Percentiles rank a stretch among this genome's conserved stretches.
Conservation (phyloP, 441 rosid species). For the Sinapis alba region DNA sequence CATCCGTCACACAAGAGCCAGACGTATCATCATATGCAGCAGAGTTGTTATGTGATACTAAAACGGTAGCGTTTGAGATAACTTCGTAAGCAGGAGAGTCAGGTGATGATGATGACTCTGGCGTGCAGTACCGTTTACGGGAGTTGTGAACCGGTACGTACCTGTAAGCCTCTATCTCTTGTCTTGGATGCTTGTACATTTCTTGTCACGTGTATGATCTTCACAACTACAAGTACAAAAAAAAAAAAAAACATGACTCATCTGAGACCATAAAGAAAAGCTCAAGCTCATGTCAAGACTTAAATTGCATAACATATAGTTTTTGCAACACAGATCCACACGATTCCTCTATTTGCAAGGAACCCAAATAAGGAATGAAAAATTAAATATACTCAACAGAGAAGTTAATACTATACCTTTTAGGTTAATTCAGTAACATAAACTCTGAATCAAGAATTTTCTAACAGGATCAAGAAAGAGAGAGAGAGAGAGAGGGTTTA, state of each 20-base stretch:
- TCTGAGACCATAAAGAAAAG: conserved; percentile 10
- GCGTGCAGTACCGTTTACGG: conserved; percentile 53
- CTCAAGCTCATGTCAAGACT: not conserved
- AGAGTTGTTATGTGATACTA: conserved; percentile 8
- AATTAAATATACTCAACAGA: not conserved
- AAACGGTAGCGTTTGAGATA: not conserved
- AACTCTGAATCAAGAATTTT: not conserved
- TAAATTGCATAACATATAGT: not conserved
- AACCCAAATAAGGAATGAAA: not conserved
- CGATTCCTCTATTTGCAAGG: not conserved
- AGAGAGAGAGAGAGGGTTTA: not conserved
- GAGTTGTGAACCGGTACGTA: conserved; percentile 44
- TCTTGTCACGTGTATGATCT: conserved; percentile 18
- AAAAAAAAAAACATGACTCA: not conserved
- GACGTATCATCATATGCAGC: conserved; percentile 30
- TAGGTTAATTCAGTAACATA: not conserved
- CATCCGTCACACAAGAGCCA: conserved; percentile 78
- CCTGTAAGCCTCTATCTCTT: conserved; percentile 25
- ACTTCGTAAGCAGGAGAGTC: conserved; percentile 6
- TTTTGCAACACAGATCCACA: conserved; percentile 14
- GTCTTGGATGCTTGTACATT: conserved; percentile 36
- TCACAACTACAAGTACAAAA: conserved; percentile 5
- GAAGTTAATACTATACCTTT: not conserved
- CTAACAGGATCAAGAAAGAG: conserved; percentile 21
- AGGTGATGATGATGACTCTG: conserved; percentile 57